Base-by-base conservation (phyloP, 2,329 filamentous ascomycete species). In the Juglanconis sp. region DNA sequence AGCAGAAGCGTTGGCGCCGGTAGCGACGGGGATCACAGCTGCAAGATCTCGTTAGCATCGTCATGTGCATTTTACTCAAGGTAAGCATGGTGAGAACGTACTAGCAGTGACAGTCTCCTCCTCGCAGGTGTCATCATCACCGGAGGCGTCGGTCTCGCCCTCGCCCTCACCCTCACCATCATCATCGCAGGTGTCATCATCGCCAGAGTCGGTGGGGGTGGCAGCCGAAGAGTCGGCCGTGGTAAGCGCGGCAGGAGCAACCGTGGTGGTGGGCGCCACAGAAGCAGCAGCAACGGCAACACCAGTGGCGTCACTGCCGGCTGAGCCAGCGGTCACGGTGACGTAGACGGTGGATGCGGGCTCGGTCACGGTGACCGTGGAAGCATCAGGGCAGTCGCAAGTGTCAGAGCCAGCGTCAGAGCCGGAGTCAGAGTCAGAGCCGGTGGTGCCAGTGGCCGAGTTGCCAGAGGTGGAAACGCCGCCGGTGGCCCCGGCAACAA, bases 271-370 rank as follows among this genome's bases (percentile, higher is more conserved):
- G 2, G 53, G 35, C 4, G 46, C 40, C 11, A 42, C 49, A 4
- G 60, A 56, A 44, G 48, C 53, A 5, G 59, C 59, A 24, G 57
- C 58, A 13, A 61, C 59, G 15, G 34, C 54, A 32, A 40, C n/a
- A 30, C 46, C 54, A 32, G 57, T 53, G 30, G 53, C 40, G 24
- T 48, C 57, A 47, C 46, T 8, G 32, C 53, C 38, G 2, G 24
- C 7, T 5, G 59, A 24, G 40, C 17, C 17, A 24, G 34, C 47
- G 31, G 49, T 51, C 34, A 65, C 49, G 51, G 64, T 65, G 53
- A 65, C 57, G 56, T 64, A 65, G 63, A 65, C 66, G 32, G 66
- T 65, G 56, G 65, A 61, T 32, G 67, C 66, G 15, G 67, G 63
- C 40, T 60, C 63, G 8, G 67, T 67, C 42, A 65, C 61, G 13